Conservation (phyloP, 257 asterid species). For the Linaria vulgaris region DNA sequence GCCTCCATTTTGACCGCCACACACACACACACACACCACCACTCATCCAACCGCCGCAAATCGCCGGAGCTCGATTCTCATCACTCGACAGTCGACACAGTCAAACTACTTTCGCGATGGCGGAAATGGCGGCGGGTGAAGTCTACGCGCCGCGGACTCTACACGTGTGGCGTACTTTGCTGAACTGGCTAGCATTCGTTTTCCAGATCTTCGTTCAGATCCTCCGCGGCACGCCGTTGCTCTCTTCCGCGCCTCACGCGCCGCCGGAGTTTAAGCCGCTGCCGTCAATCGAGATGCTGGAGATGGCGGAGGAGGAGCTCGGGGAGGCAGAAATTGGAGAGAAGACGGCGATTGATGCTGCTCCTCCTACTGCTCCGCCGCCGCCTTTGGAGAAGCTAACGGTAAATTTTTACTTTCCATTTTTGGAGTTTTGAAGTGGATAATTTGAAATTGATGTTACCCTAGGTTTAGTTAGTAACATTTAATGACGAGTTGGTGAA, state of each 20-base stretch:
- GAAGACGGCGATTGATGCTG: conserved; percentile 17
- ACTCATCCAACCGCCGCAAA: no score
- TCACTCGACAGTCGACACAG: no score
- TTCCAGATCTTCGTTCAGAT: conserved; percentile 94
- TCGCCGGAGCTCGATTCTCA: no score
- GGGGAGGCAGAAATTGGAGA: not conserved
- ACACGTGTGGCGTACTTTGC: conserved; percentile 77
- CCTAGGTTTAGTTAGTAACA: no score
- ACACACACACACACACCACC: no score
- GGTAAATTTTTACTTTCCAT: conserved; percentile 26
- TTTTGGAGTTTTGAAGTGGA: no score
- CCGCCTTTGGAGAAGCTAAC: conserved; percentile 39
- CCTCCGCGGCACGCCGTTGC: conserved; percentile 76
- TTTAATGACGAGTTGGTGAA: not conserved
- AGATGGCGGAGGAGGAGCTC: not conserved
- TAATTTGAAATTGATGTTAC: no score
- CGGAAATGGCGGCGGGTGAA: conserved; percentile 78
- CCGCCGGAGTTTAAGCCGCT: conserved; percentile 23
- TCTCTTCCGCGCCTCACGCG: conserved; percentile 41
- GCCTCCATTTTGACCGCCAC: no score
- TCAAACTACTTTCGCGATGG: conserved; percentile 39
- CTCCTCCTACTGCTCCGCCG: no score
- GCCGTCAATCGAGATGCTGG: conserved; percentile 16
- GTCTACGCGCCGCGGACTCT: conserved; percentile 79
- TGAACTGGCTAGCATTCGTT: conserved; percentile 84